phyloP scores from a whole-genome alignment of 495 filamentous ascomycete genomes.

The Thermothielavioides terrestris region DNA sequence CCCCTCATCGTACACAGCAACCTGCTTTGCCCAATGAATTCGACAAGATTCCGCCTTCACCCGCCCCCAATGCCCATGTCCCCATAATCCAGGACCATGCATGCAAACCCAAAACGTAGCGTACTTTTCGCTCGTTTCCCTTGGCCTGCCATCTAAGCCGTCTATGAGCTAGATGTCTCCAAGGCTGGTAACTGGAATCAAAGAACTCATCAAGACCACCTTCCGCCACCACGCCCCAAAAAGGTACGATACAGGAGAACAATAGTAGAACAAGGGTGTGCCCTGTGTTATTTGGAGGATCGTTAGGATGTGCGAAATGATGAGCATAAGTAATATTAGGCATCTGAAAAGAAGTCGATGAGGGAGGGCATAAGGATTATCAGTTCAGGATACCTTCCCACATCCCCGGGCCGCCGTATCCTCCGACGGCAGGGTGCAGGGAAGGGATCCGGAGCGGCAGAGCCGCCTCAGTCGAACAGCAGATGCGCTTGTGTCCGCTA shows the following conservation, averaged over 20 bases:
- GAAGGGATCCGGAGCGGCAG: constrained; percentile 24
- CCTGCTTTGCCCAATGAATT: constrained; percentile 15
- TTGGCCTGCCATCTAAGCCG: constrained; percentile 21
- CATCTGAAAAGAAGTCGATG: not conserved
- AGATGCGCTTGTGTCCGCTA: constrained; percentile 52
- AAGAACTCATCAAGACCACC: constrained; percentile 16
- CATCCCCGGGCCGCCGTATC: constrained; percentile 48
- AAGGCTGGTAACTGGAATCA: constrained; percentile 19
- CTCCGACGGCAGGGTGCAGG: constrained; percentile 34
- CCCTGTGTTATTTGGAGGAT: constrained; percentile 9
- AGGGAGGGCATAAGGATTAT: not conserved
- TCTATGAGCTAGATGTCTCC: constrained; percentile 27
- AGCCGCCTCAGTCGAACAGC: constrained; percentile 45
- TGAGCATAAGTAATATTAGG: constrained; percentile 12
- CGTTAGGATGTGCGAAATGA: constrained; percentile 17
- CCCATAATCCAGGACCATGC: constrained; percentile 26
- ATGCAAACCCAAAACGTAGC: constrained; percentile 23
- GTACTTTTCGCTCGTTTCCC: constrained; percentile 22
- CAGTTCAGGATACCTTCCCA: constrained; percentile 49
- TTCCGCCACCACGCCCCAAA: constrained; percentile 1
- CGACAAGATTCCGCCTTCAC: constrained; percentile 13
- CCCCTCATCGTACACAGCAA: constrained; percentile 24
- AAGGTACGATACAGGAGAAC: constrained; percentile 20
- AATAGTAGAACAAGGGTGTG: constrained; percentile 25
- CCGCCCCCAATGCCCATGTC: constrained; percentile 21